Evolutionary conservation across 352 stramenopile species (phyloP).

Genomic region (Phytophthora sp.): DNA sequence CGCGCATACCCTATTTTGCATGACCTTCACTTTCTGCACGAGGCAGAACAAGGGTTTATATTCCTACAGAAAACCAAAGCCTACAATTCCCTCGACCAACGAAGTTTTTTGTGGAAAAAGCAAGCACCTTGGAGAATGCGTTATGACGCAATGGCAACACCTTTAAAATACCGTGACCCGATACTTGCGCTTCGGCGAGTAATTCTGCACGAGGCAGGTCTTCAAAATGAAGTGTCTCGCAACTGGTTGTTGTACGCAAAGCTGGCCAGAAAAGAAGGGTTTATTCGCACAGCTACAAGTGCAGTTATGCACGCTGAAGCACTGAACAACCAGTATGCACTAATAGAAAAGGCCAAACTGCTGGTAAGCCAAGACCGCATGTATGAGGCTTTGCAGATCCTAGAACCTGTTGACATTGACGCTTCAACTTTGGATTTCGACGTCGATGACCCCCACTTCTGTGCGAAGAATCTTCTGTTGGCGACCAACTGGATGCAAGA

Average conservation of each 20-base stretch:
- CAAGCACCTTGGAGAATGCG: constrained; percentile 76
- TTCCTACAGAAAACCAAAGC: constrained; percentile 46
- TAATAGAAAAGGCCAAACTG: constrained; percentile 82
- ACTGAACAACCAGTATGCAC: constrained; percentile 74
- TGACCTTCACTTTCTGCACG: constrained; percentile 80
- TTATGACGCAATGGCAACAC: constrained; percentile 75
- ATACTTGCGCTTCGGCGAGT: constrained; percentile 84
- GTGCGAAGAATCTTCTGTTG: constrained; percentile 91
- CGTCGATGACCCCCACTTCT: constrained; percentile 74
- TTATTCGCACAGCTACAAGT: constrained; percentile 79
- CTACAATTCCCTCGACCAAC: constrained; percentile 25
- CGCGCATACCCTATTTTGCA: constrained; percentile 77
- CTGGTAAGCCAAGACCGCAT: constrained; percentile 84
- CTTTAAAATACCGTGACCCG: constrained; percentile 83
- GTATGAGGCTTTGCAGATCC: constrained; percentile 84
- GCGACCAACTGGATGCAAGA: constrained; percentile 97
- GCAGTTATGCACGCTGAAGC: constrained; percentile 87
- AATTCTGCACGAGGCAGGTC: constrained; percentile 71
- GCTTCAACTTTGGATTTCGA: constrained; percentile 75
- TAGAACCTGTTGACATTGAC: constrained; percentile 85
- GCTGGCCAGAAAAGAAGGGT: constrained; percentile 83
- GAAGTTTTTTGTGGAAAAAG: constrained; percentile 51
- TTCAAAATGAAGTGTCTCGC: constrained; percentile 68
- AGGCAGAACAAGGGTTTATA: constrained; percentile 77
- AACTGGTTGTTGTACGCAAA: constrained; percentile 89